Percentiles rank a stretch among this genome's conserved stretches.
These are phyloP conservation scores for Solanum tacnaense DNA, from an alignment of 257 asterid species.

Conservation along the genomic window DNA sequence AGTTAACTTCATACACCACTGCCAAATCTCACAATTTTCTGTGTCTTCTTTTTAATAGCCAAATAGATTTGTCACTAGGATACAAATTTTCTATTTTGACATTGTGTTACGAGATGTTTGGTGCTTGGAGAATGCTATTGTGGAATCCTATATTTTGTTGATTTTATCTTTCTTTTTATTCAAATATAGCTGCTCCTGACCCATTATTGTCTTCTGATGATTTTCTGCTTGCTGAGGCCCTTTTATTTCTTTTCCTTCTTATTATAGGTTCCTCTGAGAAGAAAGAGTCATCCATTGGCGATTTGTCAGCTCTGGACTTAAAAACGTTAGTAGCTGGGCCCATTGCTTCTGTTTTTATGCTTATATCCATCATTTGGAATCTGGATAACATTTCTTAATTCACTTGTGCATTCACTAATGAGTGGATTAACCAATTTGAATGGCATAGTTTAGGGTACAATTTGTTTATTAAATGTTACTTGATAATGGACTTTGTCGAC, in stretches of 20 bases:
- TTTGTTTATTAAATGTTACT: not conserved
- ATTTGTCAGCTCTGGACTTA: conserved; percentile 64
- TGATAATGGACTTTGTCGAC: not conserved
- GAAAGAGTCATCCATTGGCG: conserved; percentile 48
- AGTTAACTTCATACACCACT: not conserved
- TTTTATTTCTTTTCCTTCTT: not conserved
- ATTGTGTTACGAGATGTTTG: not conserved
- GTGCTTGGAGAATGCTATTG: not conserved
- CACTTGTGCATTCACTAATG: not conserved
- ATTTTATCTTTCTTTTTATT: not conserved
- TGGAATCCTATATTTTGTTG: not conserved
- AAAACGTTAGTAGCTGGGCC: conserved; percentile 39
- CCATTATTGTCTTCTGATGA: not conserved
- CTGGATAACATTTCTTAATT: not conserved
- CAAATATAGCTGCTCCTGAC: not conserved
- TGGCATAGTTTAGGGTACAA: not conserved
- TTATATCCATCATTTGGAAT: not conserved
- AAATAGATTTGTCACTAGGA: not conserved
- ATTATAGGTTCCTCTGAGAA: conserved; percentile 61
- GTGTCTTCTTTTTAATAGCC: not conserved
- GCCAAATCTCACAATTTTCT: not conserved
- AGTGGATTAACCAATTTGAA: not conserved
- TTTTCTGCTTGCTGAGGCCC: not conserved
- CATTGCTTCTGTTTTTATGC: not conserved
- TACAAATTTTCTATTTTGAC: not conserved